A percentile compares a stretch with the other conserved stretches of the same genome.
phyloP scores from a whole-genome alignment of 2,329 filamentous ascomycete species.

The Diaporthe vaccinii region DNA sequence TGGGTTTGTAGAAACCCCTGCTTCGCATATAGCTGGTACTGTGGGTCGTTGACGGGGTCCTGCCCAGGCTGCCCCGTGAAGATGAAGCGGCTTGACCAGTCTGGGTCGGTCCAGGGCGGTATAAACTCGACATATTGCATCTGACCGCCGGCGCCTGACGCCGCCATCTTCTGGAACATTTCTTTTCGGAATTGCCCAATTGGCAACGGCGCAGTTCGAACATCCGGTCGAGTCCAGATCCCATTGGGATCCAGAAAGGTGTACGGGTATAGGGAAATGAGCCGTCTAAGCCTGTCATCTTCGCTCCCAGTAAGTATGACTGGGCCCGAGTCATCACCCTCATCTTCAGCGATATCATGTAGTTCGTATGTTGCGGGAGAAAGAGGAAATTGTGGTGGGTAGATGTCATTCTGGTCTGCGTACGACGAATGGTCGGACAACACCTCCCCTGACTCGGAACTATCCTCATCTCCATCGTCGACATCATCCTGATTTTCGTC shows the following conservation, averaged over 20 bases:
- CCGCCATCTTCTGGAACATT: neutral
- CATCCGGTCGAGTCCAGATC: neutral
- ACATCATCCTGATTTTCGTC: neutral
- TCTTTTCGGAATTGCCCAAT: constrained; percentile 26
- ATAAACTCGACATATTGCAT: constrained; percentile 38
- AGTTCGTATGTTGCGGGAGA: neutral
- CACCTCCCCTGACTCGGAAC: neutral
- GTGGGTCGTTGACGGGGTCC: neutral
- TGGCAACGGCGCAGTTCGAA: neutral
- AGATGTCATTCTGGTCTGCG: neutral
- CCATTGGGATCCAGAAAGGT: neutral
- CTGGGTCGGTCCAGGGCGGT: constrained; percentile 39
- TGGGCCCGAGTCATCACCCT: neutral
- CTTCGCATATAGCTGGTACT: constrained; percentile 18
- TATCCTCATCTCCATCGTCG: neutral
- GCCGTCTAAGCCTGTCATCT: neutral
- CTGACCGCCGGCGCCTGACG: neutral
- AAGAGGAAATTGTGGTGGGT: constrained; percentile 5
- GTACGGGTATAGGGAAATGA: neutral
- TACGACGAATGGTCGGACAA: neutral
- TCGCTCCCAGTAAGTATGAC: neutral
- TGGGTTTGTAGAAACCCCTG: constrained; percentile 12
- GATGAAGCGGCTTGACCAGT: constrained; percentile 25
- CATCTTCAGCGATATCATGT: neutral
- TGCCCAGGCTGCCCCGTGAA: neutral